These are phyloP conservation scores for Penicillium concentricum DNA, from an alignment of 2,329 filamentous ascomycete species.

Conservation along the genomic window DNA sequence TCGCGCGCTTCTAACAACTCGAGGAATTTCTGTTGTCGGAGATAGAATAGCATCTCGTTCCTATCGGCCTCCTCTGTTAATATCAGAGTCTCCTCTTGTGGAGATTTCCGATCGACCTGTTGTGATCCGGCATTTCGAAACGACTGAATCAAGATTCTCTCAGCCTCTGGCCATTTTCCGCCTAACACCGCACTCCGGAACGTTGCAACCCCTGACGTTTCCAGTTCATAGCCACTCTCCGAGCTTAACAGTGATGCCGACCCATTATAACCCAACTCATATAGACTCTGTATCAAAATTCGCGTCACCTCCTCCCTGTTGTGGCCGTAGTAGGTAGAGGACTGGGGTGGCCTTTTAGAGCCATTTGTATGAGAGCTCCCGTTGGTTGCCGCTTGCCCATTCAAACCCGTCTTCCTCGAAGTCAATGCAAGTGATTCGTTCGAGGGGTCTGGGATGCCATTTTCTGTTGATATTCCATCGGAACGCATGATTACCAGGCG, in stretches of 20 bases:
- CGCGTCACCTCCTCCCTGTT: constrained; percentile 90
- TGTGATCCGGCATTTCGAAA: constrained; percentile 45
- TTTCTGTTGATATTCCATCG: constrained; percentile 56
- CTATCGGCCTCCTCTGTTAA: constrained; percentile 73
- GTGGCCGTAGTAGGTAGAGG: constrained; percentile 72
- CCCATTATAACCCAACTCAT: constrained; percentile 79
- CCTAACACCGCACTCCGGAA: constrained; percentile 78
- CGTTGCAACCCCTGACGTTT: constrained; percentile 79
- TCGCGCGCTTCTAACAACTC: constrained; percentile 80
- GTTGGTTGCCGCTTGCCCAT: constrained; percentile 53
- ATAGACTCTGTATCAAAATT: constrained; percentile 85
- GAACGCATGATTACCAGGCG: constrained; percentile 63
- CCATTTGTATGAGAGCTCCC: constrained; percentile 43
- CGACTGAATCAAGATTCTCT: constrained; percentile 67
- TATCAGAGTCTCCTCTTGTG: constrained; percentile 60
- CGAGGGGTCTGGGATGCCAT: constrained; percentile 55
- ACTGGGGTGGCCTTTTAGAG: constrained; percentile 31
- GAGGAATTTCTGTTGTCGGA: constrained; percentile 92
- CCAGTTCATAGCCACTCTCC: constrained; percentile 84
- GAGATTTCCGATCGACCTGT: constrained; percentile 26
- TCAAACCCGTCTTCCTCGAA: constrained; percentile 54
- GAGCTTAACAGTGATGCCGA: constrained; percentile 72
- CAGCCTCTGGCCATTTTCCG: constrained; percentile 83
- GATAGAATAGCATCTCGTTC: constrained; percentile 78
- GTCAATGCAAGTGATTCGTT: constrained; percentile 54